phyloP scores from a whole-genome alignment of 495 filamentous ascomycete species.

The Xylaria flabelliformis region DNA sequence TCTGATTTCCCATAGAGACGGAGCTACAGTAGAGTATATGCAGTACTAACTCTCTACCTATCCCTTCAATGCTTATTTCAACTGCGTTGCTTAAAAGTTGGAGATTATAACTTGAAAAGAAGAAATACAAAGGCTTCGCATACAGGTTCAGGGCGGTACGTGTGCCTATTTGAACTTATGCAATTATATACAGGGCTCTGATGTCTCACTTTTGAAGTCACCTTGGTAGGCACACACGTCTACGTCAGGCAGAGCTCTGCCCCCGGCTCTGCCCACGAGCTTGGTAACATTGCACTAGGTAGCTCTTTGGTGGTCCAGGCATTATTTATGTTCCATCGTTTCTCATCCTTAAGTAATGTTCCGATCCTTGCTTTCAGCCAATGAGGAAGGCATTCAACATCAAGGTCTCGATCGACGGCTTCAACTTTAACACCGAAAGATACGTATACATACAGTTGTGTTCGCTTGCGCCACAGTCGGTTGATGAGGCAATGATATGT shows the following conservation, averaged over 20 bases:
- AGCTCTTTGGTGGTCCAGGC: neutral
- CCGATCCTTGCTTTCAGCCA: neutral
- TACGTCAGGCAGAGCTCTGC: constrained; percentile 49
- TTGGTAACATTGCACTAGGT: neutral
- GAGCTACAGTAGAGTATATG: too few relatives aligned
- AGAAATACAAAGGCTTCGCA: too few relatives aligned
- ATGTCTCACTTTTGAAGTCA: too few relatives aligned
- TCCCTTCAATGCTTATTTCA: too few relatives aligned
- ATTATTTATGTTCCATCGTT: neutral
- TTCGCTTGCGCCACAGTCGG: neutral
- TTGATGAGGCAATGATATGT: neutral
- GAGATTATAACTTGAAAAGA: too few relatives aligned
- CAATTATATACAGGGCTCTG: too few relatives aligned
- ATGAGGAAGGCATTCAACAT: neutral
- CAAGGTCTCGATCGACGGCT: neutral
- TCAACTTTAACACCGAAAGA: neutral
- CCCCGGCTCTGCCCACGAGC: constrained; percentile 17
- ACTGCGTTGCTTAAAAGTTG: too few relatives aligned
- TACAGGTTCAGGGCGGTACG: too few relatives aligned
- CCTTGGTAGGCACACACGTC: constrained; percentile 4
- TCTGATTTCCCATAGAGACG: too few relatives aligned
- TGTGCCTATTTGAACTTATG: too few relatives aligned
- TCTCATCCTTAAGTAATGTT: neutral
- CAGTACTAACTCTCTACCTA: too few relatives aligned
- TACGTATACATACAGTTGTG: neutral